phyloP scores from a whole-genome alignment of 495 filamentous ascomycete species.

The Ascodesmis nigricans region DNA sequence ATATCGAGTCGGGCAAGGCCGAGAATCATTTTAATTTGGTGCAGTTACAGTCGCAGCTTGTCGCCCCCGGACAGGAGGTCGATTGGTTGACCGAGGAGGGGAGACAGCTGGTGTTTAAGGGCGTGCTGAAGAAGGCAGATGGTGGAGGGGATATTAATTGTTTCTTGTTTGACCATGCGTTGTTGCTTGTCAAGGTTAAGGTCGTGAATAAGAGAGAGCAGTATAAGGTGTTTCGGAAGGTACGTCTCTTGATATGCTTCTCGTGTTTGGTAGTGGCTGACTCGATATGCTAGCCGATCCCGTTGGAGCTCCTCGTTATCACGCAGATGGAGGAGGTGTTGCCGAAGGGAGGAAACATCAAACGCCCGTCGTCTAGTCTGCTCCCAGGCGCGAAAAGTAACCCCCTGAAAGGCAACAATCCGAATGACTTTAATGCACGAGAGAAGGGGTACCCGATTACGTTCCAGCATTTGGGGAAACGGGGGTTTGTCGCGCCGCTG shows the following conservation, averaged over 20 bases:
- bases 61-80: constrained; percentile 74
- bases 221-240: constrained; percentile 73
- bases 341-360: constrained; percentile 48
- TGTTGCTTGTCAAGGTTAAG: constrained; percentile 74
- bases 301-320: constrained; percentile 79
- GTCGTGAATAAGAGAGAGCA: constrained; percentile 82
- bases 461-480: constrained; percentile 94
- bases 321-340: constrained; percentile 91
- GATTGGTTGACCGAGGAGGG: constrained; percentile 84
- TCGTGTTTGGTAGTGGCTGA: constrained; percentile 4
- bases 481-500: constrained; percentile 80
- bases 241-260: constrained; percentile 20
- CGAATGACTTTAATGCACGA: constrained; percentile 26
- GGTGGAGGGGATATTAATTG: constrained; percentile 57
- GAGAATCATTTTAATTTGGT: constrained; percentile 96
- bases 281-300: constrained; percentile 45
- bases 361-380: constrained; percentile 73
- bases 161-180: constrained; percentile 88
- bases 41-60: constrained; percentile 69
- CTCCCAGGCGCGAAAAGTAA: constrained; percentile 44
- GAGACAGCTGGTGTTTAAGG: constrained; percentile 81
- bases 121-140: constrained; percentile 70
- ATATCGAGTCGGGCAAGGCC: constrained; percentile 83
- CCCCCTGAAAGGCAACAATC: constrained; percentile 8
- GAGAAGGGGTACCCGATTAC: constrained; percentile 84